A percentile compares a stretch with the other conserved stretches of the same genome.
phyloP scores from a whole-genome alignment of 345 rosid genomes.

The Citropsis articulata region DNA sequence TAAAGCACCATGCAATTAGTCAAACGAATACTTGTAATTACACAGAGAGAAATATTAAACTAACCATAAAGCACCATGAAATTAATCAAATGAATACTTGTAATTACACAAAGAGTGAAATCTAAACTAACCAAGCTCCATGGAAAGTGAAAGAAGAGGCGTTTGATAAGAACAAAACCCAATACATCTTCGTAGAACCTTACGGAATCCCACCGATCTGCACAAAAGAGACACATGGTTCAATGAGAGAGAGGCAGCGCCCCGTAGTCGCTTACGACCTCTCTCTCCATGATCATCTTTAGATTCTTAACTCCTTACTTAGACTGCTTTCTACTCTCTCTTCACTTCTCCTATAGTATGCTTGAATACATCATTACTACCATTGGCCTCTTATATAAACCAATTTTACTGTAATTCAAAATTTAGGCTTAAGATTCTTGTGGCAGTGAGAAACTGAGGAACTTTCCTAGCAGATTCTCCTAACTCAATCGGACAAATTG shows the following conservation, averaged over 20 bases:
- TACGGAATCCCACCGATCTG: constrained; percentile 44
- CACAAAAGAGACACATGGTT: constrained; percentile 53
- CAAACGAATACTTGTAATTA: too few relatives aligned
- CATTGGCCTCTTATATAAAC: constrained; percentile 23
- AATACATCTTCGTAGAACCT: constrained; percentile 47
- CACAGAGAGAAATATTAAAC: too few relatives aligned
- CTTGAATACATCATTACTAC: background rate
- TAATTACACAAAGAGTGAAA: background rate
- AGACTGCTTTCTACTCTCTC: background rate
- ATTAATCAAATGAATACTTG: background rate
- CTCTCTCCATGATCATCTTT: constrained; percentile 22
- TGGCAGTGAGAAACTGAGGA: constrained; percentile 20
- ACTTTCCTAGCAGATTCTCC: constrained; percentile 40
- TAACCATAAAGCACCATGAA: too few relatives aligned
- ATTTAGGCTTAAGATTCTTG: background rate
- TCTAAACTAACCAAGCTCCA: constrained; percentile 48
- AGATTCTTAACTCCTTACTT: background rate
- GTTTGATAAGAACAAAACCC: constrained; percentile 54
- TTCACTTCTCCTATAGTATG: background rate
- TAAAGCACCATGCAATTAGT: too few relatives aligned
- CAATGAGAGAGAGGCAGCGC: constrained; percentile 48
- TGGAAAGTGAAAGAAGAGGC: constrained; percentile 61
- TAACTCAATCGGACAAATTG: constrained; percentile 2
- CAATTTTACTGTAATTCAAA: constrained; percentile 3
- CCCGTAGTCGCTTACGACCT: constrained; percentile 29